A percentile compares a stretch with the other conserved stretches of the same genome.
Evolutionary conservation across 1,139 yeast species (phyloP).

Genomic region (Schwanniomyces etchellsii): DNA sequence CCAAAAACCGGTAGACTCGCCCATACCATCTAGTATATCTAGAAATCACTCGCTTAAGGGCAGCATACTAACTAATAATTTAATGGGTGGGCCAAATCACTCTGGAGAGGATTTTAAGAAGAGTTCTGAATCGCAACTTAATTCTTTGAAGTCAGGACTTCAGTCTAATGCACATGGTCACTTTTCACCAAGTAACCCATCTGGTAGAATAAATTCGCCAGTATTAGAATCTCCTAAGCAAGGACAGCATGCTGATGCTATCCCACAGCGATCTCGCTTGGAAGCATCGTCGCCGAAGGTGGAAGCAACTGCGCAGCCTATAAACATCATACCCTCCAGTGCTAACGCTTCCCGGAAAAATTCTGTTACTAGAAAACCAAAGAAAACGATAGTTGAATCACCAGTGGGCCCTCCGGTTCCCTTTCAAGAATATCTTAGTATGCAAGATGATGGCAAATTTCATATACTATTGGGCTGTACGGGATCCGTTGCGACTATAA

Average conservation of each 20-base stretch:
- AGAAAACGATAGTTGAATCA: slow-evolving; percentile 36
- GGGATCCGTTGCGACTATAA: slow-evolving; percentile 94
- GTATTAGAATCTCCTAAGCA: slow-evolving; percentile 5
- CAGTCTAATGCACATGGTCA: slow-evolving; percentile 3
- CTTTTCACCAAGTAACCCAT: slow-evolving; percentile 4
- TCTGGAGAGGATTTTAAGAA: not conserved
- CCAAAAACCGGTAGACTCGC: not conserved
- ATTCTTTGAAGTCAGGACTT: not conserved
- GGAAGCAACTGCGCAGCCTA: not conserved
- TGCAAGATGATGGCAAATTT: slow-evolving; percentile 73
- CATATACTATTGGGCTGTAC: slow-evolving; percentile 90
- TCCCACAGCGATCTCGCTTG: slow-evolving; percentile 1
- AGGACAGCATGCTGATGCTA: not conserved
- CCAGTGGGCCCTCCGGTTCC: slow-evolving; percentile 71
- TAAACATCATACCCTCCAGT: not conserved
- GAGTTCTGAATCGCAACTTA: not conserved
- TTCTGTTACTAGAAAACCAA: slow-evolving; percentile 20
- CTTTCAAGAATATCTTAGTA: slow-evolving; percentile 62
- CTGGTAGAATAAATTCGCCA: slow-evolving; percentile 11
- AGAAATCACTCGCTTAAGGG: not conserved
- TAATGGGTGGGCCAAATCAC: not conserved
- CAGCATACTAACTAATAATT: not conserved
- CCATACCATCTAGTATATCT: not conserved
- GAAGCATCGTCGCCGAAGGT: slow-evolving; percentile 2
- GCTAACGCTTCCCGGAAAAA: not conserved